Evolutionary conservation across 2,329 filamentous ascomycete species (phyloP).

Genomic region (Aureobasidium lini): DNA sequence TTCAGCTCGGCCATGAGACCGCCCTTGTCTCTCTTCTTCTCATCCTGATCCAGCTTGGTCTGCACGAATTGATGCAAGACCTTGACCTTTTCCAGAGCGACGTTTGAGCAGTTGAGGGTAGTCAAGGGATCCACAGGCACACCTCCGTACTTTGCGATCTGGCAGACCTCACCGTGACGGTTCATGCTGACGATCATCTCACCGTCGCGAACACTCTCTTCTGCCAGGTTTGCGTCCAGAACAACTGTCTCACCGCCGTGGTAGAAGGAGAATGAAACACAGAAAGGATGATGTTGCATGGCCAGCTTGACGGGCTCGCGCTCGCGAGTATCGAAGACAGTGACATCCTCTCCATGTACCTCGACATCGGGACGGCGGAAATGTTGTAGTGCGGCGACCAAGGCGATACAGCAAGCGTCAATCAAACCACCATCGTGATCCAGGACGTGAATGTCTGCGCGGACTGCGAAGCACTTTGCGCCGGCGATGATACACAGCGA

Average conservation of each 20-base stretch:
- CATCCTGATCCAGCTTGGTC: conserved; percentile 66
- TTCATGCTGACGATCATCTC: conserved; percentile 80
- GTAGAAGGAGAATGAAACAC: conserved; percentile 83
- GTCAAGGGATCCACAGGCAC: conserved; percentile 70
- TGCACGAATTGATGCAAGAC: conserved; percentile 70
- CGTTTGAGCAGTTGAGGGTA: conserved; percentile 66
- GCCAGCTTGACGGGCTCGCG: conserved; percentile 83
- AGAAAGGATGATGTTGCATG: conserved; percentile 87
- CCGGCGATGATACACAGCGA: conserved; percentile 89
- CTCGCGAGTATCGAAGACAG: conserved; percentile 75
- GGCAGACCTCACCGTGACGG: conserved; percentile 81
- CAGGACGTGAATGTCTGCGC: conserved; percentile 85
- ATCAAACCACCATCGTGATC: conserved; percentile 86
- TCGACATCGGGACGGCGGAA: conserved; percentile 85
- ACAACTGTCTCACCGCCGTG: conserved; percentile 59
- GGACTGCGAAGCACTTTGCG: conserved; percentile 82
- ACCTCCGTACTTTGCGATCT: conserved; percentile 85
- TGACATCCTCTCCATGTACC: conserved; percentile 76
- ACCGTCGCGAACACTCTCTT: conserved; percentile 68
- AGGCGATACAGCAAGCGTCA: conserved; percentile 76
- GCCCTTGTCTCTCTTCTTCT: conserved; percentile 67
- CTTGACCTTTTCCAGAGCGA: conserved; percentile 72
- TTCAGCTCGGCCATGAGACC: conserved; percentile 74
- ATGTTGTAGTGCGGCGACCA: conserved; percentile 82
- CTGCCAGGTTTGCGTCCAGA: conserved; percentile 63